These are phyloP conservation scores for Metschnikowia picachoensis DNA, from an alignment of 805 yeast species.

Conservation along the genomic window DNA sequence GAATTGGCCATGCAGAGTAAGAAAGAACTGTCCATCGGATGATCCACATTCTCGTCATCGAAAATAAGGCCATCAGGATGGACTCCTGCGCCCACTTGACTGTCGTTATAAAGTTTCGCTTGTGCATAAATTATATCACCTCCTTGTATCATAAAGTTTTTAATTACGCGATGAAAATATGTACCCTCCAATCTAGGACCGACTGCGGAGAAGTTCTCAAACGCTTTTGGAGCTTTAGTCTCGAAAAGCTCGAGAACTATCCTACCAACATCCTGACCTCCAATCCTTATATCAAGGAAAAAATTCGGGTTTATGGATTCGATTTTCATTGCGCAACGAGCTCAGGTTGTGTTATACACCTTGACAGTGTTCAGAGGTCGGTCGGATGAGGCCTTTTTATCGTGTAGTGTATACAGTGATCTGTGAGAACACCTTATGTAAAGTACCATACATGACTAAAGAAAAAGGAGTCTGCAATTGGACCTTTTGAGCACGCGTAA, in stretches of 20 bases:
- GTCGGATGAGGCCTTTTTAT: no score
- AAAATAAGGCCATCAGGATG: constrained; percentile 27
- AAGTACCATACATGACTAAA: no score
- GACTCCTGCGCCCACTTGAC: constrained; percentile 34
- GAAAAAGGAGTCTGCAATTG: no score
- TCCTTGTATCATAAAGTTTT: constrained; percentile 67
- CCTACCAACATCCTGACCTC: constrained; percentile 46
- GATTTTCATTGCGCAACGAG: constrained; percentile 25
- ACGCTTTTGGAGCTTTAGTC: constrained; percentile 54
- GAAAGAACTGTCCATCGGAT: constrained; percentile 43
- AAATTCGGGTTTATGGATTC: constrained; percentile 27
- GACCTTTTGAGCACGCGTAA: no score
- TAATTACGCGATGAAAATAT: constrained; percentile 59
- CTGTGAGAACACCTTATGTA: no score
- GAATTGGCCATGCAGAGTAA: constrained; percentile 63
- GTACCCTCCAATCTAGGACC: constrained; percentile 38
- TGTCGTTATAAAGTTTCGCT: constrained; percentile 21
- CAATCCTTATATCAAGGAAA: constrained; percentile 53
- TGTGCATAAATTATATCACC: constrained; percentile 54
- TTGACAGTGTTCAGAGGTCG: no score
- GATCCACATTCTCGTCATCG: constrained; percentile 54
- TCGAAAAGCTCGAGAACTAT: constrained; percentile 53
- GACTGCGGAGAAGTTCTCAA: constrained; percentile 46
- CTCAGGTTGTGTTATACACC: no score
- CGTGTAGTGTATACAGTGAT: no score